These are phyloP conservation scores for Naganishia randhawae DNA, from an alignment of 768 basidiomycete species.

Conservation along the genomic window DNA sequence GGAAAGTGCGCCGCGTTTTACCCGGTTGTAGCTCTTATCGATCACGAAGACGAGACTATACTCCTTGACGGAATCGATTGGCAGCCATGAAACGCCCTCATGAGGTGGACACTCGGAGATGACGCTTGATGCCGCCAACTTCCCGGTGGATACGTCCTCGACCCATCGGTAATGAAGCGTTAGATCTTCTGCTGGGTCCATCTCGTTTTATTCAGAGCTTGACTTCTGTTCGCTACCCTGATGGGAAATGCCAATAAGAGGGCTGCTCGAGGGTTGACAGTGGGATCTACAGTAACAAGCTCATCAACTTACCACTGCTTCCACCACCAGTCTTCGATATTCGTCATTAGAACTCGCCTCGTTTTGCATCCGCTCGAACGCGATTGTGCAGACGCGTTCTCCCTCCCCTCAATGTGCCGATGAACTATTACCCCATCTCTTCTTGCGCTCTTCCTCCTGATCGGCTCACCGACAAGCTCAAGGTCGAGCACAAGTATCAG, in stretches of 20 bases:
- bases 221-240: no score
- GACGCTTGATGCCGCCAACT: background rate
- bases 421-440: background rate
- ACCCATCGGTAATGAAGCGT: background rate
- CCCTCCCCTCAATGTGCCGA: slow-evolving; percentile 10
- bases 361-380: slow-evolving; percentile 4
- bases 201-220: no score
- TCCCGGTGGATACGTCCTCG: background rate
- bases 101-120: background rate
- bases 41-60: slow-evolving; percentile 37
- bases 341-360: background rate
- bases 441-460: background rate
- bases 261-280: no score
- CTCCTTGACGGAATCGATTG: background rate
- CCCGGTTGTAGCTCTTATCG: slow-evolving; percentile 29
- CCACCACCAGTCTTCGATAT: no score
- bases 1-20: background rate
- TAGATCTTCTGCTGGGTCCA: no score
- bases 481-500: background rate
- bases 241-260: no score
- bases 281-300: background rate
- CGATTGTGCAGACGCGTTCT: background rate
- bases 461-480: background rate
- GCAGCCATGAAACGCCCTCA: background rate
- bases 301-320: background rate